These are phyloP conservation scores for Nannochloropsis oceanica DNA, from an alignment of 108 stramenopile species.

Conservation along the genomic window DNA sequence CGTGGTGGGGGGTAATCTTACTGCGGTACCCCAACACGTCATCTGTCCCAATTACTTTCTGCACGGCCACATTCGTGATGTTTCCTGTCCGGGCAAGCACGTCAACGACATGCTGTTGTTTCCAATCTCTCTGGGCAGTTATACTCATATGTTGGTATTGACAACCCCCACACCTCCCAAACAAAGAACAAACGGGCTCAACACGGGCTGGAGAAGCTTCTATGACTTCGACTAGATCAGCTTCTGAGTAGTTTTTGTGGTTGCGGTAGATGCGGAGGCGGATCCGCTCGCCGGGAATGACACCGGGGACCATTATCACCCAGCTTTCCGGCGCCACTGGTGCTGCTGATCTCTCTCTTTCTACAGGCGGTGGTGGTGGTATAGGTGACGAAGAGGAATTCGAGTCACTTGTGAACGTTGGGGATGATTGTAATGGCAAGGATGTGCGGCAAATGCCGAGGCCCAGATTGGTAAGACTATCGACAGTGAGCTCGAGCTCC, in stretches of 20 bases:
- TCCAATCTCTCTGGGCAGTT: constrained; percentile 72
- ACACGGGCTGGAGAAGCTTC: constrained; percentile 57
- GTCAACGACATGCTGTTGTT: constrained; percentile 65
- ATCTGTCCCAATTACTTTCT: constrained; percentile 62
- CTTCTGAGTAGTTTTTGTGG: constrained; percentile 62
- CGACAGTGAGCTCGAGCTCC: constrained; percentile 35
- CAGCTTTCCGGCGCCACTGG: constrained; percentile 37
- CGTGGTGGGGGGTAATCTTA: constrained; percentile 92
- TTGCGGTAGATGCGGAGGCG: constrained; percentile 65
- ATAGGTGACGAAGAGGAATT: neutral
- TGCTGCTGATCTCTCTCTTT: neutral
- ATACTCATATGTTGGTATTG: constrained; percentile 88
- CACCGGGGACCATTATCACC: constrained; percentile 78
- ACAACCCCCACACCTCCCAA: constrained; percentile 78
- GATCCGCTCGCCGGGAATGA: constrained; percentile 73
- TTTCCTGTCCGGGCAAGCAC: constrained; percentile 51
- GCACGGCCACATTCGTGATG: constrained; percentile 29
- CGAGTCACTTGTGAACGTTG: neutral
- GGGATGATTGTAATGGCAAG: neutral
- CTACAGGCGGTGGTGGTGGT: no score
- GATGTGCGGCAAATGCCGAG: constrained; percentile 47
- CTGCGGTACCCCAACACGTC: constrained; percentile 69
- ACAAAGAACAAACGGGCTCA: constrained; percentile 59
- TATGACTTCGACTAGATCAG: constrained; percentile 61
- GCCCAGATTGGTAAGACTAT: constrained; percentile 60